Evolutionary conservation across 2,329 filamentous ascomycete genomes (phyloP), one percentile per base, ranked within the genome.

Genomic region (Ilyonectria destructans): DNA sequence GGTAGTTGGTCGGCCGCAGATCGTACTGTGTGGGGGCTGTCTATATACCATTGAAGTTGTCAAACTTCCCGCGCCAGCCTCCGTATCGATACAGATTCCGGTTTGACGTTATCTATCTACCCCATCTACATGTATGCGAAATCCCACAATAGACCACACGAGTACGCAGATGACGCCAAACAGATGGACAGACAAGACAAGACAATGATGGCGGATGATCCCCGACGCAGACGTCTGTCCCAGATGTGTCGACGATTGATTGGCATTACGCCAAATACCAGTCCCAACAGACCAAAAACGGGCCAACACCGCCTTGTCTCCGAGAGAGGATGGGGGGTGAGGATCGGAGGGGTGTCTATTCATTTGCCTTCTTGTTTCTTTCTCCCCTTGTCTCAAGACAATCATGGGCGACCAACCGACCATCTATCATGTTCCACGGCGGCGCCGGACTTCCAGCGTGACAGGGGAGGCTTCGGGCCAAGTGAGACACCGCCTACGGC

Each of bases 201-300:
- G 40, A 43, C 40, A 43, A n/a, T n/a, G 40, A n/a, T 15, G 40
- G 40, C 40, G 6, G 40, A 43, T 31, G 33, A 58, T 58, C 61
- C 35, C 15, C 56, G 29, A 29, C 55, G 40, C 33, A 35, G 45
- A 65, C 40, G 40, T 43, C n/a, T 56, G 46, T 31, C n/a, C 26
- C 23, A 49, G 58, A 56, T 45, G 35, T 21, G 43, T 35, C 21
- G 49, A 49, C 46, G 40, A 52, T 55, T 61, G 63, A 59, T 55
- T 55, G 49, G 29, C 62, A 65, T 60, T 58, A 56, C 56, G 56
- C 57, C 62, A 55, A 65, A 59, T 65, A 55, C 62, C 62, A 59
- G 57, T 60, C 51, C 21, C 40, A 57, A 61, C 62, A 43, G 63
- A 51, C 43, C 9, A 31, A 65, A 65, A 64, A 58, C 45, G 48